Evolutionary conservation across 2,329 filamentous ascomycete species (phyloP).

Genomic region (Acarospora socialis): DNA sequence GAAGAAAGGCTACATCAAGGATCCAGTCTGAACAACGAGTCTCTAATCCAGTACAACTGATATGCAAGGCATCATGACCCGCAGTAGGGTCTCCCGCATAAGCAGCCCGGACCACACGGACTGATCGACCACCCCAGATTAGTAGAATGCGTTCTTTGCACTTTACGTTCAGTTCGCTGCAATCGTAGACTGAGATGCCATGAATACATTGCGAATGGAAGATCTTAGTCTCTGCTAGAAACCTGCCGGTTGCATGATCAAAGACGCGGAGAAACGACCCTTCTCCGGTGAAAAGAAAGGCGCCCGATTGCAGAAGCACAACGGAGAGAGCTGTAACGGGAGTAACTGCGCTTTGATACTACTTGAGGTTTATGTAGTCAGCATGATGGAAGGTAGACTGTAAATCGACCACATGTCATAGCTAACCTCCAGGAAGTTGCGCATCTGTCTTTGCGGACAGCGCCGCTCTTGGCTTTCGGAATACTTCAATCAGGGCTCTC

Average conservation of each 20-base stretch:
- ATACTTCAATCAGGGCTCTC: no score
- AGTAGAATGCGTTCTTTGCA: conserved; percentile 27
- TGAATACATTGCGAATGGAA: conserved; percentile 61
- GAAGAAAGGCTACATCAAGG: conserved; percentile 48
- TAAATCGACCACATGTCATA: no score
- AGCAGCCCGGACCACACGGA: conserved; percentile 32
- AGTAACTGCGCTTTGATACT: no score
- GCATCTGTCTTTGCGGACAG: no score
- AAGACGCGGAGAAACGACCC: conserved; percentile 45
- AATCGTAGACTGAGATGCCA: conserved; percentile 41
- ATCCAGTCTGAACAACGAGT: conserved; percentile 58
- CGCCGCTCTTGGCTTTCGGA: no score
- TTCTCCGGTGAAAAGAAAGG: conserved; percentile 44
- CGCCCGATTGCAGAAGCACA: conserved; percentile 22
- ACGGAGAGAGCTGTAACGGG: conserved; percentile 49
- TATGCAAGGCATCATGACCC: conserved; percentile 18
- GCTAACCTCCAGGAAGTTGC: no score
- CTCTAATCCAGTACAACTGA: conserved; percentile 27
- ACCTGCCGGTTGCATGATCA: conserved; percentile 20
- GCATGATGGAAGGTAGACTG: no score
- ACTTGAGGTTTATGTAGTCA: no score
- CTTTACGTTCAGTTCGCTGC: conserved; percentile 4
- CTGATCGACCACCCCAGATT: conserved; percentile 54
- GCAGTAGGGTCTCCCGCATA: conserved; percentile 10
- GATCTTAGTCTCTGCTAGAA: conserved; percentile 30